phyloP scores from a whole-genome alignment of 108 stramenopile species.

The Asterionellopsis glacialis region DNA sequence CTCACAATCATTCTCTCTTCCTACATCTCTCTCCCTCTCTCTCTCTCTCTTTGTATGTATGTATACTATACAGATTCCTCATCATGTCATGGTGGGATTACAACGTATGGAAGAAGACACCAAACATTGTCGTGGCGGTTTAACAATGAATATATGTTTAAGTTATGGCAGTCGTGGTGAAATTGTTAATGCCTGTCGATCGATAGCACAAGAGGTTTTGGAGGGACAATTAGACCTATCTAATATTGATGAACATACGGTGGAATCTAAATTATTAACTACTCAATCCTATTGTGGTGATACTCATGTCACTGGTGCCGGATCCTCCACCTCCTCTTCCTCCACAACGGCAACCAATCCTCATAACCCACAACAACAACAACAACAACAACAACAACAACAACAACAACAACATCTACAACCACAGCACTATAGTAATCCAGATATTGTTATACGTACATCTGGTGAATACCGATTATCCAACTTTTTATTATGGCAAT shows the following conservation, averaged over 20 bases:
- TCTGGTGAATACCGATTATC: constrained; percentile 92
- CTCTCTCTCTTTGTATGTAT: constrained; percentile 2
- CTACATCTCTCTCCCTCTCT: neutral
- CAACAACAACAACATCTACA: neutral
- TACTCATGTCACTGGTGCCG: neutral
- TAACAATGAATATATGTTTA: constrained; percentile 89
- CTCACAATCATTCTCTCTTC: neutral
- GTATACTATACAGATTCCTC: constrained; percentile 34
- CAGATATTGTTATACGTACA: constrained; percentile 93
- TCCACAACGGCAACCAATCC: no score
- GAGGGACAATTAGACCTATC: constrained; percentile 36
- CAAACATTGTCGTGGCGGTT: constrained; percentile 31
- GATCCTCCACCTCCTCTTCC: no score
- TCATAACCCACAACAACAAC: no score
- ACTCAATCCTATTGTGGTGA: no score
- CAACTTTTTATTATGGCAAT: constrained; percentile 94
- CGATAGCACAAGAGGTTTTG: constrained; percentile 41
- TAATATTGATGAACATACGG: constrained; percentile 44
- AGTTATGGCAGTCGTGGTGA: constrained; percentile 92
- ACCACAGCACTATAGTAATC: constrained; percentile 65
- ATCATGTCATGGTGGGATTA: constrained; percentile 40
- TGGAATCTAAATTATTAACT: constrained; percentile 50
- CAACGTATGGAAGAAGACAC: constrained; percentile 49
- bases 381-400: no score
- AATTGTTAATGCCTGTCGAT: constrained; percentile 76